Evolutionary conservation across 495 filamentous ascomycete genomes (phyloP), one percentile per base, ranked within the genome.

Genomic region (Podospora sp.): DNA sequence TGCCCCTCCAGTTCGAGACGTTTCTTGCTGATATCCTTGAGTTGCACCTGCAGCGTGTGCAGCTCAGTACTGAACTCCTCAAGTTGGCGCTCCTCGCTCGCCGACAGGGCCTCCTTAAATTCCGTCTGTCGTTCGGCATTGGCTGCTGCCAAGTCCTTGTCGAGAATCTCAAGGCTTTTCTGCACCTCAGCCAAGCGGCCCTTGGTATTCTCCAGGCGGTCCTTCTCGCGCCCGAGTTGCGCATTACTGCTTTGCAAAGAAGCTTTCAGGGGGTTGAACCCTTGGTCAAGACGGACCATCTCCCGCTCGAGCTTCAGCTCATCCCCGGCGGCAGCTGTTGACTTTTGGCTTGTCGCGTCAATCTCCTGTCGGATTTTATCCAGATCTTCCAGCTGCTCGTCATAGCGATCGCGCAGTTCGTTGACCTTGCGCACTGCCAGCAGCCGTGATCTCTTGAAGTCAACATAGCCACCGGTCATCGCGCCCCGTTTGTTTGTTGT

Each of bases 401-500:
- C 93, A 68, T 83, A 91, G 73, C 90, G 86, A 49, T 90, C 88
- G 26, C 92, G 87, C 83, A 90, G 91, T 71, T 86, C 89, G 21
- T 87, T 84, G 27, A 92, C 84, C n/a, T 86, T 85, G 67, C 88
- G 91, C 18, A 97, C 90, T 35, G 91, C 92, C 65, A 96, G 90
- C 14, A 97, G 81, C 16, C 94, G 87, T 0, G 94, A 97, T 57
- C 87, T 87, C 25, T 90, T 86, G 1, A 90, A 85, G 74, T 99
- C 94, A 50, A 94, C 86, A 76, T 89, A 99, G 69, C 95, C 95
- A 80, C 95, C 95, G 26, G 91, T 96, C 80, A 98, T 86, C 1
- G 93, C 95, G 77, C 95, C 95, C 69, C 93, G 89, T 81, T 94
- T 97, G 78, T 97, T 94, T 1, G 92, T 90, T 56, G 90, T 90